A percentile compares a stretch with the other conserved stretches of the same genome.
Conservation (phyloP, 371 early-diverging fungal genomes). For the Paraphysoderma sedebokerense region DNA sequence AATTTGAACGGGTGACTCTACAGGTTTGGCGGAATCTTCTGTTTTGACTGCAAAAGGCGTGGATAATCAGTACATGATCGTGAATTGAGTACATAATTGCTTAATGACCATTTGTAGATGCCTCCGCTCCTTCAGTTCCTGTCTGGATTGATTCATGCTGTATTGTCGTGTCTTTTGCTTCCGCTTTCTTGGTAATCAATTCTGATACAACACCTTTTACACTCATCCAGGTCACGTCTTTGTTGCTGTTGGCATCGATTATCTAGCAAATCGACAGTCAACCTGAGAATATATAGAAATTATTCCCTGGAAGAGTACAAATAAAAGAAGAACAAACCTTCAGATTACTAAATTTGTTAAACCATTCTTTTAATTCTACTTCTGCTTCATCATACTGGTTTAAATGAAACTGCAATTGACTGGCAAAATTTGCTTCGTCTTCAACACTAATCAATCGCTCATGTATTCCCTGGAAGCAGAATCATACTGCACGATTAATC, state of each 20-base stretch:
- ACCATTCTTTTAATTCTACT: slow-evolving; percentile 26
- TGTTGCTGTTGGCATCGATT: not conserved
- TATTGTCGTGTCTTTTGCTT: not conserved
- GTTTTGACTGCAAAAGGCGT: too few relatives aligned
- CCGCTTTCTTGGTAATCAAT: not conserved
- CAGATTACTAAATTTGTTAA: slow-evolving; percentile 18
- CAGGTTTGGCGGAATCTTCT: too few relatives aligned
- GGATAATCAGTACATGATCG: too few relatives aligned
- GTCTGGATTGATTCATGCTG: too few relatives aligned
- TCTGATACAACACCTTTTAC: not conserved
- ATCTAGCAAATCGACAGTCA: not conserved
- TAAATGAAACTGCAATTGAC: slow-evolving; percentile 25
- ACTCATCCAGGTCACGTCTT: not conserved
- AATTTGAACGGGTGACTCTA: too few relatives aligned
- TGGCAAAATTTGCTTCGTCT: slow-evolving; percentile 13
- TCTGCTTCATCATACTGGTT: slow-evolving; percentile 27
- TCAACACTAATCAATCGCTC: slow-evolving; percentile 17
- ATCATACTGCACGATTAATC: too few relatives aligned
- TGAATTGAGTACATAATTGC: too few relatives aligned
- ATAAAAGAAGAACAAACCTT: not conserved
- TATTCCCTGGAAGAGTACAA: too few relatives aligned
- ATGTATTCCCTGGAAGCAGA: slow-evolving; percentile 11
- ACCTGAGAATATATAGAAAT: too few relatives aligned
- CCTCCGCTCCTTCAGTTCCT: too few relatives aligned
- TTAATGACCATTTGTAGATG: too few relatives aligned